Evolutionary conservation across 176 grass and related monocot species (phyloP).

Genomic region (Oryza brachyantha): DNA sequence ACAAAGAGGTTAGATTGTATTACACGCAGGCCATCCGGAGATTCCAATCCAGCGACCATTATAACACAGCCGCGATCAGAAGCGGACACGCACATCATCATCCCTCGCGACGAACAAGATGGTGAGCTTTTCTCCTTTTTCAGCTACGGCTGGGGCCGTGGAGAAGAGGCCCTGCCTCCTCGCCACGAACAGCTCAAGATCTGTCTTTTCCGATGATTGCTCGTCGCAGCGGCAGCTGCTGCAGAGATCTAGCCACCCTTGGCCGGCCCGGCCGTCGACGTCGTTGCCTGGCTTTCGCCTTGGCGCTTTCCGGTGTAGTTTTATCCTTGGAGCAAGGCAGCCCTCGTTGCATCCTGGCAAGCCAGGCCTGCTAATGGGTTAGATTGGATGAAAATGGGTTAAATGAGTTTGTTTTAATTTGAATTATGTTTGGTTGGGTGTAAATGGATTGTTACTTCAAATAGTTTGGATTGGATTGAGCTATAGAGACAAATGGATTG

Average conservation of each 20-base stretch:
- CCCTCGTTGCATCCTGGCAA: no score
- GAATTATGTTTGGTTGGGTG: no score
- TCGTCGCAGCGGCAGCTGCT: background rate
- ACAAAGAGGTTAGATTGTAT: no score
- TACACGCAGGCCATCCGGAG: background rate
- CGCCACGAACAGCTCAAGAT: slow-evolving; percentile 30
- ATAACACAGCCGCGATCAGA: background rate
- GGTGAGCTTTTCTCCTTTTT: background rate
- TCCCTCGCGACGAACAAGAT: background rate
- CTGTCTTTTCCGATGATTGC: slow-evolving; percentile 42
- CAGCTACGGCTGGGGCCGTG: slow-evolving; percentile 5
- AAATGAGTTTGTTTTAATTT: no score
- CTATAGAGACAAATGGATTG: no score
- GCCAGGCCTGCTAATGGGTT: no score
- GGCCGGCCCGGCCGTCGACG: background rate
- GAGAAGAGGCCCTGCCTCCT: slow-evolving; percentile 18
- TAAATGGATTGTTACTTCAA: no score
- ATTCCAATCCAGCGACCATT: background rate
- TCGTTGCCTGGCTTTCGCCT: background rate
- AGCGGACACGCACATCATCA: no score
- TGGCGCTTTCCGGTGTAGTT: background rate
- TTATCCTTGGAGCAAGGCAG: slow-evolving; percentile 24
- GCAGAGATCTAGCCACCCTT: slow-evolving; percentile 17
- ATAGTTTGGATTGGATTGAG: no score
- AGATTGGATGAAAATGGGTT: no score